Conservation (phyloP, 768 basidiomycete genomes). For the Porpolomopsis calyptriformis region DNA sequence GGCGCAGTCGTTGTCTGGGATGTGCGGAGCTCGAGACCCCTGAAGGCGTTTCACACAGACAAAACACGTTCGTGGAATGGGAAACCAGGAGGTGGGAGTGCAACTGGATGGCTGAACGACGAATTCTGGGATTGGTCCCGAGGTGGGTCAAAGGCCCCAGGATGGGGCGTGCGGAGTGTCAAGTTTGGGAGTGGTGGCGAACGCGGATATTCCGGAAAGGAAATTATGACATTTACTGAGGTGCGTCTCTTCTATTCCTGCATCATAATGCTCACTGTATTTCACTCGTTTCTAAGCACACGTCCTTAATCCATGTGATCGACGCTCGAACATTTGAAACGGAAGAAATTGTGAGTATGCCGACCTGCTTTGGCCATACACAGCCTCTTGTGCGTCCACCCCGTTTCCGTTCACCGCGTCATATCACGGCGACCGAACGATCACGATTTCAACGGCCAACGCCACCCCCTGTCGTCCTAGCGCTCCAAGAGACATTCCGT, state of each 20-base stretch:
- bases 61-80: conserved; percentile 22
- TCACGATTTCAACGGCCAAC: conserved; percentile 2
- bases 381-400: conserved; percentile 6
- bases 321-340: conserved; percentile 82
- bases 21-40: conserved; percentile 59
- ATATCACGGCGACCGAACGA: background rate
- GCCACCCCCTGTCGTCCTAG: conserved; percentile 32
- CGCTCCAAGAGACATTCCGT: conserved; percentile 51
- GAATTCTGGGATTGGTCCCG: conserved; percentile 63
- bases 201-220: conserved; percentile 38
- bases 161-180: conserved; percentile 78
- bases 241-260: conserved; percentile 29
- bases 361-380: conserved; percentile 21
- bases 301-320: conserved; percentile 68
- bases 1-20: conserved; percentile 77
- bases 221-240: conserved; percentile 86
- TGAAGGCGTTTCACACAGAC: conserved; percentile 59
- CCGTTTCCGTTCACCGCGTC: conserved; percentile 6
- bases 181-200: conserved; percentile 67
- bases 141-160: conserved; percentile 48
- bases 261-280: background rate
- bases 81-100: conserved; percentile 28
- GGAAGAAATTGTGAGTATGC: conserved; percentile 57
- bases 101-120: conserved; percentile 46
- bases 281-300: conserved; percentile 45